Percentiles rank a stretch among this genome's conserved stretches.
phyloP scores from a whole-genome alignment of 2,329 filamentous ascomycete genomes.

The Phaeosphaeriaceae sp. region DNA sequence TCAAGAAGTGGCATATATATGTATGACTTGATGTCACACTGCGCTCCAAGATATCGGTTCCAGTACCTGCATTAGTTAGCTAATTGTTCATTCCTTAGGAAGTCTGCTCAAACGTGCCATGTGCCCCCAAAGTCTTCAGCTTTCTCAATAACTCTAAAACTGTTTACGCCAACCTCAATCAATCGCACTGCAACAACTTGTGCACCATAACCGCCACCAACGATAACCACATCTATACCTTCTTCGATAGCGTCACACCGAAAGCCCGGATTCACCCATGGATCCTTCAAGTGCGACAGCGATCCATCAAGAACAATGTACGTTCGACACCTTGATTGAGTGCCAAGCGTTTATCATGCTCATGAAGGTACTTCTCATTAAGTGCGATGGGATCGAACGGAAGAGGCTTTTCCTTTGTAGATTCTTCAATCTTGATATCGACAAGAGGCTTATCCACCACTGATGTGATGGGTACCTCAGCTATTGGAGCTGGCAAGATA shows the following conservation, averaged over 20 bases:
- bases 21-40: conserved; percentile 39
- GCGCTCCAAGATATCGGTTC: conserved; percentile 45
- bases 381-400: conserved; percentile 33
- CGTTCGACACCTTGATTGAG: conserved; percentile 32
- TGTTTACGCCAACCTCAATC: conserved; percentile 40
- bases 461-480: conserved; percentile 22
- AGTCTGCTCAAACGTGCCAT: conserved; percentile 51
- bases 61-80: conserved; percentile 46
- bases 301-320: conserved; percentile 35
- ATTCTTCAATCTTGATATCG: conserved; percentile 22
- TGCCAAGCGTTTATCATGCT: conserved; percentile 37
- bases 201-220: conserved; percentile 55
- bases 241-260: conserved; percentile 34
- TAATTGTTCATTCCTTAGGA: background rate
- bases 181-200: conserved; percentile 49
- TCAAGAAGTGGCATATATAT: conserved; percentile 39
- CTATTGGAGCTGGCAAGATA: conserved; percentile 17
- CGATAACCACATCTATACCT: conserved; percentile 42
- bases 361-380: conserved; percentile 35
- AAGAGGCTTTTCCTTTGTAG: conserved; percentile 20
- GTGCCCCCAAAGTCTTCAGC: conserved; percentile 56
- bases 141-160: conserved; percentile 51
- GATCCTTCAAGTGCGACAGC: conserved; percentile 33
- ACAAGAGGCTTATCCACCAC: conserved; percentile 18
- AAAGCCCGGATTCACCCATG: conserved; percentile 36